Evolutionary conservation across 2,329 filamentous ascomycete species (phyloP), one percentile per base, ranked within the genome.

Genomic region (Aspergillus transmontanensis): DNA sequence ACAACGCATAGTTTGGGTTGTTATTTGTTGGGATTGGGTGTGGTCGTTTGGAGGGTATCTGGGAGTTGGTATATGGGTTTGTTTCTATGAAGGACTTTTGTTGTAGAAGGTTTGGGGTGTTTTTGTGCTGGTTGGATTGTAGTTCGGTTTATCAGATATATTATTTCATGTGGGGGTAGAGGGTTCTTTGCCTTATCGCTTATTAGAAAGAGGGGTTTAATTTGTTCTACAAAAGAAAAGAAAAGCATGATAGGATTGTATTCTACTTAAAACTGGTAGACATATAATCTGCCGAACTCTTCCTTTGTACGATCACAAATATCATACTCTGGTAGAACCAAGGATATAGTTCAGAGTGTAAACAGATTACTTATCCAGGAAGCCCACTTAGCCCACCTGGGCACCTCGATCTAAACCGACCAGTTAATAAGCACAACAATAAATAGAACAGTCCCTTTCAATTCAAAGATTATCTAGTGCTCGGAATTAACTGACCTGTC

Each of bases 361-460:
- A 58, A 58, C 41, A 46, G 23, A 58, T 58, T 58, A 46, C 56
- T 30, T 45, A 43, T 32, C 39, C 56, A 30, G 56, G 56, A 46
- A 58, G n/a, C 14, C 32, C 14, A 43, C 39, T 10, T 26, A 26
- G 2, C 30, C 23, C 32, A 16, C 53, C 32, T 16, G 3, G 53
- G 14, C 6, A 21, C 14, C 32, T 28, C 23, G 7, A 32, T 32
- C 19, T 12, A 34, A 19, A 51, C 51, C 51, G n/a, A 41, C 26
- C 19, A 7, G 6, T 28, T 2, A 7, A 6, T 16, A 16, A 9
- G 14, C 4, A 16, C 19, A 21, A 32, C n/a, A 54, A 54, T 9
- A n/a, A 16, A 28, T 28, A 28, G 10, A 30, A 30, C 6, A 51
- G 16, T 16, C 19, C 28, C 28, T 23, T 6, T 23, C 6, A 51